Conservation (phyloP, 208 protist species). For the Blechomonas ayalai region DNA sequence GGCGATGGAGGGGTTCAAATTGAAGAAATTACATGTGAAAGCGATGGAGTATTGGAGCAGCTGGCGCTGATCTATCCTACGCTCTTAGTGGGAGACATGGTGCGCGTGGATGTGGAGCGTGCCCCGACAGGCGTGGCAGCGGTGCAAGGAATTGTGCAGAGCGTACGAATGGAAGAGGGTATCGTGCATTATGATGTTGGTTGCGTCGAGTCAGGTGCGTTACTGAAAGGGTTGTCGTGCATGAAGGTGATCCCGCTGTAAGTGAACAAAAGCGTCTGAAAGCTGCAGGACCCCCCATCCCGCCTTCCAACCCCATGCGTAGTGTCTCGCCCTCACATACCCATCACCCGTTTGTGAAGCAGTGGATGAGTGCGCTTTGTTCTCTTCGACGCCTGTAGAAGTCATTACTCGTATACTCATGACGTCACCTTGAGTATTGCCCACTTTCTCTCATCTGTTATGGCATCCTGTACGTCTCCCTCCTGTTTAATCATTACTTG, state of each 20-base stretch:
- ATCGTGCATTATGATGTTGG: constrained; percentile 34
- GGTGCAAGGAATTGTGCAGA: constrained; percentile 25
- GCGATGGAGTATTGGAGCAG: constrained; percentile 5
- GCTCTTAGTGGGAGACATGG: constrained; percentile 34
- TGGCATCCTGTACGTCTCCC: constrained; percentile 4
- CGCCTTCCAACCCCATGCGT: too few species aligned
- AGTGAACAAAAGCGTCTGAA: too few species aligned
- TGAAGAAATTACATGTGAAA: constrained; percentile 7
- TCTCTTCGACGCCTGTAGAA: too few species aligned
- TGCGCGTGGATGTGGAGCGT: constrained; percentile 15
- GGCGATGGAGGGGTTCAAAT: constrained; percentile 7
- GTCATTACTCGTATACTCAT: too few species aligned
- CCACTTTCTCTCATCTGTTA: neutral
- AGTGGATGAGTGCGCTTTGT: too few species aligned
- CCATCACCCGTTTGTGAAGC: too few species aligned
- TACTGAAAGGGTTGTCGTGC: constrained; percentile 29
- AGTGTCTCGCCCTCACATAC: too few species aligned
- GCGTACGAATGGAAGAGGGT: constrained; percentile 17
- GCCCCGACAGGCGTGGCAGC: constrained; percentile 3
- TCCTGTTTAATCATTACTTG: constrained; percentile 1
- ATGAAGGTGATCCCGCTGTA: constrained; percentile 42
- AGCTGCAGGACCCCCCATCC: too few species aligned
- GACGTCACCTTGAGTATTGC: too few species aligned
- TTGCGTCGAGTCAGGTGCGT: constrained; percentile 13
- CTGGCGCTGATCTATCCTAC: constrained; percentile 33